Conservation (phyloP, 305 asterid genomes). For the Fraxinus platypoda region DNA sequence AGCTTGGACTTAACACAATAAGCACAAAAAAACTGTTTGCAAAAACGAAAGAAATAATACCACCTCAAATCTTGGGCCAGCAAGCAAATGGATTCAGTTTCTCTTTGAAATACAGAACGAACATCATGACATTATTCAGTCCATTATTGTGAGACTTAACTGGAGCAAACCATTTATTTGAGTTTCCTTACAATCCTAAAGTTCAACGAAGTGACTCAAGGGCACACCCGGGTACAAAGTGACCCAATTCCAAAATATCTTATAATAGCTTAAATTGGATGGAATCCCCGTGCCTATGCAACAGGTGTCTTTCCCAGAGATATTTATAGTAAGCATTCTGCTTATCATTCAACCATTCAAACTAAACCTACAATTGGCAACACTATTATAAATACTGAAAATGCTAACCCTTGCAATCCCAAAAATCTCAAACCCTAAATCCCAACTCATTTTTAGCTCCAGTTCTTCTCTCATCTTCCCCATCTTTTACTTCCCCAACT, state of each 20-base stretch:
- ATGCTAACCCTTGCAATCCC: constrained; percentile 27
- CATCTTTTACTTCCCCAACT: constrained; percentile 14
- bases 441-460: constrained; percentile 17
- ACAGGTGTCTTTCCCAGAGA: neutral
- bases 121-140: neutral
- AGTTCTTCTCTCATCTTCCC: constrained; percentile 22
- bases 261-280: neutral
- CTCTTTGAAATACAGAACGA: neutral
- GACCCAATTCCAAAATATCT: neutral
- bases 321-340: neutral
- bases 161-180: neutral
- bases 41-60: neutral
- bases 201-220: neutral
- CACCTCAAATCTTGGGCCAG: neutral
- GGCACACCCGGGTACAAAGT: neutral
- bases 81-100: neutral
- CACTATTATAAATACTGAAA: constrained; percentile 6
- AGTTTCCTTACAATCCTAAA: neutral
- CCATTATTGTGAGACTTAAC: neutral
- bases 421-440: constrained; percentile 35
- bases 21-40: neutral
- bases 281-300: neutral
- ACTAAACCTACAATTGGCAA: constrained; percentile 18
- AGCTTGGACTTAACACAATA: neutral
- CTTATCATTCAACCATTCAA: neutral